Evolutionary conservation across 1,284 basidiomycete species (phyloP).

Genomic region (Bondarzewia mesenterica): DNA sequence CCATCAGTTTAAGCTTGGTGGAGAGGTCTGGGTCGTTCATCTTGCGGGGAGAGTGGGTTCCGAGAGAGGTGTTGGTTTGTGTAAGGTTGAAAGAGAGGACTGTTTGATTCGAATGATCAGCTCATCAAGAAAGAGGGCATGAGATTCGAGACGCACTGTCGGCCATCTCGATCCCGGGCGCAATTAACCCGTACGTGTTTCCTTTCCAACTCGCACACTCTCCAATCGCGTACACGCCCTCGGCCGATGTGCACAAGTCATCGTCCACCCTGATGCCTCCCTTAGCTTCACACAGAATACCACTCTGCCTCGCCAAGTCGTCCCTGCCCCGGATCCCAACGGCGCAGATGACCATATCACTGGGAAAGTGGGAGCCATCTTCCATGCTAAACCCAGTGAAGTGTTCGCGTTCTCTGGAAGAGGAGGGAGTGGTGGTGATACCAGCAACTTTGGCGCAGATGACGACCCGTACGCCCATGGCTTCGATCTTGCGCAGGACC

Average conservation of each 20-base stretch:
- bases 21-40: neutral
- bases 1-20: constrained; percentile 1
- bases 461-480: neutral
- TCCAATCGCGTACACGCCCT: neutral
- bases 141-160: neutral
- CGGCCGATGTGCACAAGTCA: neutral
- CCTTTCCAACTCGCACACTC: constrained; percentile 1
- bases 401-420: neutral
- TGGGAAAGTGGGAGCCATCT: neutral
- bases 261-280: neutral
- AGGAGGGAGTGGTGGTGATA: neutral
- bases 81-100: constrained; percentile 1
- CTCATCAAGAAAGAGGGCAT: neutral
- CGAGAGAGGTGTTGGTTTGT: neutral
- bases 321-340: neutral
- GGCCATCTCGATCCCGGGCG: neutral
- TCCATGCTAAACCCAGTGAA: neutral
- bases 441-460: neutral
- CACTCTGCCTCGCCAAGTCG: neutral
- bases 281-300: neutral
- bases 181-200: constrained; percentile 2
- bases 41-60: neutral
- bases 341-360: neutral
- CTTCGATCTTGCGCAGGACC: neutral
- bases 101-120: neutral